Conservation (phyloP, 208 protist genomes). For the Endotrypanum monterogeii region DNA sequence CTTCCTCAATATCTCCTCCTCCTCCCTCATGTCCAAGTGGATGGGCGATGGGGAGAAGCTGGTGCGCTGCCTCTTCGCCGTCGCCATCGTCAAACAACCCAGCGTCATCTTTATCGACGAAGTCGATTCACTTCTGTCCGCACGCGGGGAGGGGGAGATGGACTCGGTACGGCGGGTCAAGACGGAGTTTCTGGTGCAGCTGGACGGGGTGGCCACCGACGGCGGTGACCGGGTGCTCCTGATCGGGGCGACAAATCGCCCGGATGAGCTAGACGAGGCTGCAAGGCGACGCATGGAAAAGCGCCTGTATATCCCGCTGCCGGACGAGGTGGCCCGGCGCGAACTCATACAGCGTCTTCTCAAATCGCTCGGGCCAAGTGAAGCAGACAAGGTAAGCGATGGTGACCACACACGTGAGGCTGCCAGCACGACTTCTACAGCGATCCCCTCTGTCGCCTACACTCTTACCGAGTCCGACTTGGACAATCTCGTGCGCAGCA, state of each 20-base stretch:
- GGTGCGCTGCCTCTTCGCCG: conserved; percentile 89
- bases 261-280: conserved; percentile 91
- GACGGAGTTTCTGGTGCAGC: conserved; percentile 99
- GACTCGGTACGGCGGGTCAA: conserved; percentile 96
- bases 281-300: conserved; percentile 90
- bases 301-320: conserved; percentile 91
- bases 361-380: conserved; percentile 32
- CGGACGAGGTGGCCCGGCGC: conserved; percentile 55
- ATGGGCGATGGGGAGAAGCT: conserved; percentile 92
- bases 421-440: not conserved
- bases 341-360: conserved; percentile 71
- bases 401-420: not conserved
- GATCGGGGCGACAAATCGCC: conserved; percentile 91
- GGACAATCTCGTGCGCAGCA: conserved; percentile 44
- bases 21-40: conserved; percentile 92
- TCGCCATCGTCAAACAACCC: conserved; percentile 84
- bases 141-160: conserved; percentile 79
- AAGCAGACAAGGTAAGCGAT: not conserved
- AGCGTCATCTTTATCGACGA: conserved; percentile 95
- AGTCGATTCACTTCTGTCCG: conserved; percentile 92
- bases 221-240: conserved; percentile 82
- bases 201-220: conserved; percentile 83
- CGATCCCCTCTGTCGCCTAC: conserved; percentile 19
- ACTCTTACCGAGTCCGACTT: conserved; percentile 42
- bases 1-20: conserved; percentile 92